These are phyloP conservation scores for Fragosphaeria purpurea DNA, from an alignment of 2,329 filamentous ascomycete species.

Conservation along the genomic window DNA sequence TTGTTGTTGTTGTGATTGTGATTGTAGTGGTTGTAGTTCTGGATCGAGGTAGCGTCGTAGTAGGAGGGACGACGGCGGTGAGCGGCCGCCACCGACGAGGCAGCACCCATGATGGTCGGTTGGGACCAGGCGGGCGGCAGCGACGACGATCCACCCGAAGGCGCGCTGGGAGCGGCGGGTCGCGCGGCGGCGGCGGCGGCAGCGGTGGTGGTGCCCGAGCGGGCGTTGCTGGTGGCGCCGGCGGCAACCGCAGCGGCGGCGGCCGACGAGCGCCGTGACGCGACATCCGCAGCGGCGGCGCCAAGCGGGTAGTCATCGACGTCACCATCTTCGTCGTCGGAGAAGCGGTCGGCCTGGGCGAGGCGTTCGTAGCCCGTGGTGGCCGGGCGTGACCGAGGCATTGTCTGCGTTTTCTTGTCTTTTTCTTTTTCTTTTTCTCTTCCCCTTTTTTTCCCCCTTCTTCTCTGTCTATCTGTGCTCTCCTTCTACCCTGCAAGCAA, in stretches of 20 bases:
- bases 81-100: too few relatives aligned
- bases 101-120: too few relatives aligned
- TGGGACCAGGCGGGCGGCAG: conserved; percentile 8
- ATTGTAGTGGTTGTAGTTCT: not conserved
- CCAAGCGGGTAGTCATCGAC: conserved; percentile 57
- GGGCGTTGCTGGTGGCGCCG: conserved; percentile 37
- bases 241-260: conserved; percentile 11
- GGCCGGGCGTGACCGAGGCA: conserved; percentile 59
- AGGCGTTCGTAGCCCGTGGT: conserved; percentile 80
- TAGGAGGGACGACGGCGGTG: too few relatives aligned
- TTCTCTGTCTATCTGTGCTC: too few relatives aligned
- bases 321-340: conserved; percentile 46
- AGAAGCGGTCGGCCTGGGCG: conserved; percentile 68
- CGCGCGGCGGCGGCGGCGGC: conserved; percentile 8
- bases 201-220: conserved; percentile 56
- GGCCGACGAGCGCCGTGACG: conserved; percentile 37
- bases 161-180: too few relatives aligned
- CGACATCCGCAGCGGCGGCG: conserved; percentile 27
- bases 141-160: conserved; percentile 12
- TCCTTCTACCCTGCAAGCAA: too few relatives aligned
- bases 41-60: not conserved
- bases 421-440: too few relatives aligned
- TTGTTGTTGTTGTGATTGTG: too few relatives aligned
- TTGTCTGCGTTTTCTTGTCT: conserved; percentile 19
- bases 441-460: too few relatives aligned